A percentile compares a stretch with the other conserved stretches of the same genome.
phyloP scores from a whole-genome alignment of 768 basidiomycete genomes.

The Clitopilus hobsonii region DNA sequence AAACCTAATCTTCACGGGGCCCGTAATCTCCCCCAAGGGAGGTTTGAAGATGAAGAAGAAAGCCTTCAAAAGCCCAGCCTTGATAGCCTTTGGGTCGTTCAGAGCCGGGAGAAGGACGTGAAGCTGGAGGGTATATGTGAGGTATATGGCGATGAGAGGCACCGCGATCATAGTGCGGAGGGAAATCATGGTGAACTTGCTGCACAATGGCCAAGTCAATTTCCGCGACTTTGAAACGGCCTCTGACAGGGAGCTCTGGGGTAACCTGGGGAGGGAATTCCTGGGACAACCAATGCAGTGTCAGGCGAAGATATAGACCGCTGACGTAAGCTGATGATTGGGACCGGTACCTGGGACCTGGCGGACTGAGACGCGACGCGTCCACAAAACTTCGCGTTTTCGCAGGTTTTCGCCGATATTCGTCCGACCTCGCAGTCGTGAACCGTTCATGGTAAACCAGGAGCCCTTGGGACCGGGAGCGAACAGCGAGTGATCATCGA shows the following conservation, averaged over 20 bases:
- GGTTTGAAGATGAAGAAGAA: slow-evolving; percentile 11
- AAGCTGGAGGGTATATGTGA: slow-evolving; percentile 15
- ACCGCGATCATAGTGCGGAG: slow-evolving; percentile 6
- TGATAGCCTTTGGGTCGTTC: slow-evolving; percentile 4
- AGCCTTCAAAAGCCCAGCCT: background rate
- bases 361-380: background rate
- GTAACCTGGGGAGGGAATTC: background rate
- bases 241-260: background rate
- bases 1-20: slow-evolving; percentile 1
- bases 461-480: too few relatives aligned
- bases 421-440: background rate
- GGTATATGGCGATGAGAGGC: slow-evolving; percentile 12
- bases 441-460: background rate
- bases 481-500: too few relatives aligned
- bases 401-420: background rate
- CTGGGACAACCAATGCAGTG: too few relatives aligned
- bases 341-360: background rate
- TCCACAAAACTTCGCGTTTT: background rate
- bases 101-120: slow-evolving; percentile 14
- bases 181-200: background rate
- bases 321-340: background rate
- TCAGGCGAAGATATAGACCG: background rate
- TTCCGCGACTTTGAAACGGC: too few relatives aligned
- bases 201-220: background rate
- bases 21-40: slow-evolving; percentile 5